Conservation (phyloP, 495 filamentous ascomycete species). For the Talaromyces proteolyticus region DNA sequence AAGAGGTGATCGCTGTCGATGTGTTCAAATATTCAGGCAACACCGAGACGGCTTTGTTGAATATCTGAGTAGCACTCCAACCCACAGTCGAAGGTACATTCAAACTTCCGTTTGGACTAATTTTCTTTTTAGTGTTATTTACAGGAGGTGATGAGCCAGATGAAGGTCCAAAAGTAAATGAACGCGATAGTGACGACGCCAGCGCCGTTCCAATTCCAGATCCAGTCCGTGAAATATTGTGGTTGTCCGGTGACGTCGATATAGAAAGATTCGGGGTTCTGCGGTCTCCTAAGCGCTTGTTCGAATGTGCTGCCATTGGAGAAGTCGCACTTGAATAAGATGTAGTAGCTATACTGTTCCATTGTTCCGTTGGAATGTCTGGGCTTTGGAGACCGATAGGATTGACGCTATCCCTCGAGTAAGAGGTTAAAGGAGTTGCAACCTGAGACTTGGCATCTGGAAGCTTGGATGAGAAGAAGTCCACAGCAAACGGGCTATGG, state of each 20-base stretch:
- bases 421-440: conserved; percentile 39
- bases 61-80: conserved; percentile 60
- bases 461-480: conserved; percentile 21
- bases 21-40: conserved; percentile 25
- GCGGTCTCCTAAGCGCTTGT: conserved; percentile 18
- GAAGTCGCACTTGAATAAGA: conserved; percentile 63
- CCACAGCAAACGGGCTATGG: conserved; percentile 24
- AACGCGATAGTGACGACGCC: conserved; percentile 65
- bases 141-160: conserved; percentile 65
- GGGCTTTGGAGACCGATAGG: conserved; percentile 55
- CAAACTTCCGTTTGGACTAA: conserved; percentile 62
- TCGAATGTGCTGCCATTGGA: conserved; percentile 36
- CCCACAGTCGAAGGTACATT: conserved; percentile 51
- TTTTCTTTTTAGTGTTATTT: conserved; percentile 49
- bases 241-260: conserved; percentile 61
- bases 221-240: conserved; percentile 32
- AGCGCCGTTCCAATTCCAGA: conserved; percentile 52
- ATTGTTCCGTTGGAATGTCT: conserved; percentile 10
- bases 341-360: conserved; percentile 28
- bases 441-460: conserved; percentile 25
- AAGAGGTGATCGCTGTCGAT: conserved; percentile 14
- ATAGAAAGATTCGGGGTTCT: conserved; percentile 58
- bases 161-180: conserved; percentile 58
- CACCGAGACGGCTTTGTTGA: conserved; percentile 33
- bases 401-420: conserved; percentile 53